Base-by-base conservation (phyloP, 1,284 basidiomycete species). In the Boletus mariae region DNA sequence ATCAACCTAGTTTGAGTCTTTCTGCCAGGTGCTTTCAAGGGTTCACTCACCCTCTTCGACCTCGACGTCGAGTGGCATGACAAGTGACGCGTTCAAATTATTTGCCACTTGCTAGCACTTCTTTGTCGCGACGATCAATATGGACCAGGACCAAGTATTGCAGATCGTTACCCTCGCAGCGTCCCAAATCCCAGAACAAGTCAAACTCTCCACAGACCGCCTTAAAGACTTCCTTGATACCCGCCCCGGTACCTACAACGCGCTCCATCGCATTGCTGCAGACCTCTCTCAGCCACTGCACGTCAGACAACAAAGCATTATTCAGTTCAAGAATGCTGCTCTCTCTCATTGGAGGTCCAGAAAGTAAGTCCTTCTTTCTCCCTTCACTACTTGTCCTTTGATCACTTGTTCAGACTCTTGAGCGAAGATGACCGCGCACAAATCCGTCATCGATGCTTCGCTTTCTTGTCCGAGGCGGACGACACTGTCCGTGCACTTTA, bases 301-400 rank as follows among this genome's bases (percentile, higher is more conserved):
- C n/a, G 77, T 90, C 45, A 82, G 89, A 41, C 82, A 88, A 61
- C 84, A 87, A 62, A 80, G 84, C 40, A 89, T 90, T 58, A 89
- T 92, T 53, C 89, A 91, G 62, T 87, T 91, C 70, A 92, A 92
- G 69, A 92, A 92, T 58, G 74, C 76, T 2, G 84, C 82, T 6
- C 63, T 82, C 5, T 71, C 70, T 48, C 83, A 86, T 60, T 92
- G 89, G 89, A 76, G 78, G 63, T 84, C 84, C 28, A 73, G 83
- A 70, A 88, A 82, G 90, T 88, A 59, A 60, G 78, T 12, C 38
- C 23, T n/a, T 56, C 28, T 11, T 45, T 38, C 10, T 40, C 48
- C 26, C 41, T n/a, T 23, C 42, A 51, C 51, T 51, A 53, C 51
- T 43, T 15, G 10, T 35, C 55, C 53, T 54, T 55, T 66, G 37